These are phyloP conservation scores for Eucommia ulmoides DNA, from an alignment of 257 asterid species.

Conservation along the genomic window DNA sequence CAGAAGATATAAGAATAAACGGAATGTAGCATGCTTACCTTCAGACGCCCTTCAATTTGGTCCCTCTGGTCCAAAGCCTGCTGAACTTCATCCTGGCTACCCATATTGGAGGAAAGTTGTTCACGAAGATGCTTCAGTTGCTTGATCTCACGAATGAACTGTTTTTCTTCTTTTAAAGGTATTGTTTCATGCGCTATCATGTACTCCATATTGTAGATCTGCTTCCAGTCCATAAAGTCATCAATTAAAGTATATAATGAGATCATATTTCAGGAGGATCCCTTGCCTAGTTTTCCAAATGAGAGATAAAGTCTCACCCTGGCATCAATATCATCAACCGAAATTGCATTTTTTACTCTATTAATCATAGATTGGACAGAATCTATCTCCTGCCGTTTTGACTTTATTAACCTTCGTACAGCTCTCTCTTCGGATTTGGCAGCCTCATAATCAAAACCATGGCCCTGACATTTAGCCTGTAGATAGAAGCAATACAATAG, in stretches of 20 bases:
- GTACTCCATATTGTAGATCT: conserved; percentile 60
- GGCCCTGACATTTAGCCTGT: conserved; percentile 58
- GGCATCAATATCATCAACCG: conserved; percentile 65
- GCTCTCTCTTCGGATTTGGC: conserved; percentile 52
- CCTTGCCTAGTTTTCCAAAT: neutral
- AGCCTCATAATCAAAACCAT: conserved; percentile 57
- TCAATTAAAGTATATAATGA: neutral
- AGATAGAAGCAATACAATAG: conserved; percentile 6
- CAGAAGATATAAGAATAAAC: neutral
- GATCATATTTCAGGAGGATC: neutral
- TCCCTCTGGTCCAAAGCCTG: conserved; percentile 73
- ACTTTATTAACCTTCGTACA: conserved; percentile 49
- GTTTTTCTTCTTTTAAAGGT: conserved; percentile 77
- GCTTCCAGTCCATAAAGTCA: conserved; percentile 9
- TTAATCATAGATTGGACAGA: conserved; percentile 60
- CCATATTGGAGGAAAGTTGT: conserved; percentile 69
- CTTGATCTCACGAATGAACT: conserved; percentile 74
- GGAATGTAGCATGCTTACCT: conserved; percentile 33
- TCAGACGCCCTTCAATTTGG: conserved; percentile 62
- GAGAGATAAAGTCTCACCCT: conserved; percentile 33
- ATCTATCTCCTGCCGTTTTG: conserved; percentile 75
- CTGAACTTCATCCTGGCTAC: conserved; percentile 77
- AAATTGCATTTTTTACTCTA: conserved; percentile 87
- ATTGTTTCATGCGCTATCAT: conserved; percentile 84
- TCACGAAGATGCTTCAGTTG: conserved; percentile 83